Base-by-base conservation (phyloP, 768 basidiomycete species). In the Tricholoma furcatifolium region DNA sequence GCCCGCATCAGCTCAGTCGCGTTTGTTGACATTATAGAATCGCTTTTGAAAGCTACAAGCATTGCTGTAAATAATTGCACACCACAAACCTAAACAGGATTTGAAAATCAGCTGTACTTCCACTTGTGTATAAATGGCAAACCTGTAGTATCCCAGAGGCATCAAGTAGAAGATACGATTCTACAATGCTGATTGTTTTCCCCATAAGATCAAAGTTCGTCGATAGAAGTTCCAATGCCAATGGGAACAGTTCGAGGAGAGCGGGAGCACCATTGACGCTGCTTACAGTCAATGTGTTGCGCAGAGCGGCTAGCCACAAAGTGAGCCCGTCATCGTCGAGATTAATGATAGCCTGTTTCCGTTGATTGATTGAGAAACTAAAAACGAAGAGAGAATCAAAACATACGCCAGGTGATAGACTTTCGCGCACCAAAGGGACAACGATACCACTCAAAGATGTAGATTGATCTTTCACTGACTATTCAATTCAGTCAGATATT, bases 161-260 rank as follows among this genome's bases (percentile, higher is more conserved):
- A 66, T 91, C 87, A 15, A 91, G 74, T n/a, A 96, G 66, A 53
- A 91, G 71, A 64, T 93, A 95, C 5, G 87, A 85, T 64, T 92
- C 88, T 20, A 91, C 60, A 50, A 94, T 81, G 51, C 70, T 72
- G 15, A 81, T 81, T 23, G 85, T 77, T 48, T 76, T 84, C 12
- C 88, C 88, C 17, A 93, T 70, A 18, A 92, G 67, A 58, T 94
- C 92, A 40, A 91, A 69, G 56, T 93, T 92, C 24, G 71, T 72
- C 1, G 78, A 74, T 15, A 95, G 70, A 4, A 91, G 67, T n/a
- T 70, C 50, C 10, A 91, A 64, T 2, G 81, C 80, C 31, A 78
- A 63, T 15, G 88, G 89, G 50, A 91, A 81, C 24, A 95, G 71
- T 21, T 83, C 80, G 30, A 83, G 68, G 20, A 93, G 75, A 35